Percentiles rank a stretch among this genome's conserved stretches.
These are phyloP conservation scores for Diplodia scrobiculata DNA, from an alignment of 2,329 filamentous ascomycete genomes.

Conservation along the genomic window DNA sequence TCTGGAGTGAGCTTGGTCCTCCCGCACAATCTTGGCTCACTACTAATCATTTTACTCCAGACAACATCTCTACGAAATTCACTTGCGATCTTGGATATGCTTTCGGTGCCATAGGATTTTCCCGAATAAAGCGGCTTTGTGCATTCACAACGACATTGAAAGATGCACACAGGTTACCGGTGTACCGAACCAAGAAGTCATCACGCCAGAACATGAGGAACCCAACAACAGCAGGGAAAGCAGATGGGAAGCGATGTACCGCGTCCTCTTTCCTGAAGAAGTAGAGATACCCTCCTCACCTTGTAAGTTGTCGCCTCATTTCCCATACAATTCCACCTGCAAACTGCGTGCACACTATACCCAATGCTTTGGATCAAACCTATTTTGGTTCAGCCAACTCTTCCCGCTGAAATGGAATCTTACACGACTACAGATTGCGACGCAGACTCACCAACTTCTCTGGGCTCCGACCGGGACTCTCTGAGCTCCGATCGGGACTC, in stretches of 20 bases:
- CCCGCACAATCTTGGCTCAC: neutral
- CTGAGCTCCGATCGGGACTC: too few species aligned
- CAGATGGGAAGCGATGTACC: neutral
- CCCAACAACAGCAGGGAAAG: neutral
- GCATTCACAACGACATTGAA: neutral
- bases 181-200: neutral
- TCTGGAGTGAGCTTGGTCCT: neutral
- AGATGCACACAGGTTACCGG: neutral
- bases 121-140: neutral
- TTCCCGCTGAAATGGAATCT: too few species aligned
- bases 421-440: too few species aligned
- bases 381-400: too few species aligned
- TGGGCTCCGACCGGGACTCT: too few species aligned
- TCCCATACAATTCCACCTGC: too few species aligned
- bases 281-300: neutral
- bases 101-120: conserved; percentile 1
- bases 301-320: neutral
- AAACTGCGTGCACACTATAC: too few species aligned
- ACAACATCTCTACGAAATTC: neutral
- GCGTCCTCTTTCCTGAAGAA: neutral
- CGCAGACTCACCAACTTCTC: too few species aligned
- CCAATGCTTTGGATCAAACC: too few species aligned
- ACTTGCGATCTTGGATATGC: neutral
- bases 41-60: neutral
- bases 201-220: conserved; percentile 1